Conservation (phyloP, 768 basidiomycete genomes). For the Suillus clintonianus region DNA sequence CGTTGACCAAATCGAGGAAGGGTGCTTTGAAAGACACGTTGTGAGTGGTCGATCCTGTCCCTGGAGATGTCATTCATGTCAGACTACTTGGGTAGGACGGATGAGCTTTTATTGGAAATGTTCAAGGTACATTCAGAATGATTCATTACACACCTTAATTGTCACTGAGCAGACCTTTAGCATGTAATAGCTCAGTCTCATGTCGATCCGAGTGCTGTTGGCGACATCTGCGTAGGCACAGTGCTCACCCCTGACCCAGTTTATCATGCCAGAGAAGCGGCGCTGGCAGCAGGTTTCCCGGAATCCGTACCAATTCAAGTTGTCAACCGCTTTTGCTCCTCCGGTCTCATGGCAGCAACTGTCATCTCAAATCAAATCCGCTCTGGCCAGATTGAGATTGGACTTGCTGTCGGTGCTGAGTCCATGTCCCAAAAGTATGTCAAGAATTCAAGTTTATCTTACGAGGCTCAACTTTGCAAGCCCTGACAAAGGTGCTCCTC, state of each 20-base stretch:
- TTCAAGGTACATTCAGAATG: conserved; percentile 54
- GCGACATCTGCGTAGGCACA: conserved; percentile 81
- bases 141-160: background rate
- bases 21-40: conserved; percentile 74
- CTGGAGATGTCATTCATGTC: background rate
- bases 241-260: conserved; percentile 64
- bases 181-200: conserved; percentile 58
- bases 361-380: conserved; percentile 76
- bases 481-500: conserved; percentile 62
- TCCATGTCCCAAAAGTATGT: conserved; percentile 79
- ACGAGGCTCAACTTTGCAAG: conserved; percentile 34
- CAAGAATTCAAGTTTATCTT: conserved; percentile 11
- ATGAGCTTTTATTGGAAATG: conserved; percentile 81
- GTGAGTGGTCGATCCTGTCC: conserved; percentile 34
- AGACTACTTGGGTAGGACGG: conserved; percentile 49
- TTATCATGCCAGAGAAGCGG: conserved; percentile 73
- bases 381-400: conserved; percentile 78
- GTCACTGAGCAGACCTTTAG: conserved; percentile 33
- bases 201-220: conserved; percentile 65
- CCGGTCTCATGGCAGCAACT: conserved; percentile 83
- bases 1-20: conserved; percentile 74
- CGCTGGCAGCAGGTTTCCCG: conserved; percentile 80
- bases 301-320: conserved; percentile 73
- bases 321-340: conserved; percentile 82
- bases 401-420: conserved; percentile 82